Base-by-base conservation (phyloP, 768 basidiomycete genomes). In the Termitomyces sp. region DNA sequence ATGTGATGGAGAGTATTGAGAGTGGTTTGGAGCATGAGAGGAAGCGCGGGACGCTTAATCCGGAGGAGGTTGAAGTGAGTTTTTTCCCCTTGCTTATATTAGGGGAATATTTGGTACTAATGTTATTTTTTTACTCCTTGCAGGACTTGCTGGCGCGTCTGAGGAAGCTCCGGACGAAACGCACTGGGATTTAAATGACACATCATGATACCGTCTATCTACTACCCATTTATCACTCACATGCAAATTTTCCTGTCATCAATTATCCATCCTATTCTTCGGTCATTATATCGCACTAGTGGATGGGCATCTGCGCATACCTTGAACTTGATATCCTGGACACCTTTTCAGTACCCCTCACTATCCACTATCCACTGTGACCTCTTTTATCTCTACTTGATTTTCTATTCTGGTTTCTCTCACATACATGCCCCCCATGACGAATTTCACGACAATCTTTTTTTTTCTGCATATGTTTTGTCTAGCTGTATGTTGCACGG, bases 1-100 rank as follows among this genome's bases (percentile, higher is more conserved):
- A 92, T 66, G 82, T 94, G 32, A 35, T 94, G 61, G 89, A 91
- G 62, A 91, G 87, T 51, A 87, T 94, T 64, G 91, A 92, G 70
- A 81, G 73, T 59, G 77, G 90, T 67, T 66, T 94, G 48, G 82
- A 87, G 65, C 83, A 88, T 62, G 91, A 92, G 67, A 69, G 80
- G 51, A 79, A 74, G 47, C 73, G 75, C 43, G 92, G 91, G 31
- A 83, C 81, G 0, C 69, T 93, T 62, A 75, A 77, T 53, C 79
- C 82, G 14, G 85, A 83, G 52, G 89, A 93, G 69, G 82, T 84
- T 40, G 84, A 89, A 80, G 90, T 91, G 60, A 42, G 83, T 73
- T 32, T 54, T 37, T 54, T 48, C 43, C 37, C 49, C 31, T 49
- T 31, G 47, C 14, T 17, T 6, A 5, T 47, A 56, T 17, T 16